Conservation (phyloP, 148 eudicot genomes). For the Arbutus unedo region DNA sequence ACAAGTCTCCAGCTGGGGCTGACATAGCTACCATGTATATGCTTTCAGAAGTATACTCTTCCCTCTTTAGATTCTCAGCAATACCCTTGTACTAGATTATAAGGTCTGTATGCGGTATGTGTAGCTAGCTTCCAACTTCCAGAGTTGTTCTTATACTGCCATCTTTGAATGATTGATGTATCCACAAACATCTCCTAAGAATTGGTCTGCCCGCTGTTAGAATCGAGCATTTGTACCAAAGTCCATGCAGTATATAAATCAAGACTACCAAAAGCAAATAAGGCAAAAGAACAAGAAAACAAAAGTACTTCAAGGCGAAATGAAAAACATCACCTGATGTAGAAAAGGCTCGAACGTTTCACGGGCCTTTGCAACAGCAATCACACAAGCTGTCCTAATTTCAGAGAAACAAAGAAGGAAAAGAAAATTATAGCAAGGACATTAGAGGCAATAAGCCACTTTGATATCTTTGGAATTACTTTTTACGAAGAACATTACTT, state of each 20-base stretch:
- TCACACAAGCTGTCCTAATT: slow-evolving; percentile 92
- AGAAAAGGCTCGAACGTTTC: slow-evolving; percentile 98
- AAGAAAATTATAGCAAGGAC: background rate
- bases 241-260: background rate
- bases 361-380: slow-evolving; percentile 98
- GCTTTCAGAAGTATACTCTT: background rate
- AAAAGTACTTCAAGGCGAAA: background rate
- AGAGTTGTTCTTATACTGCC: background rate
- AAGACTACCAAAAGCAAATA: background rate
- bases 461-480: slow-evolving; percentile 7
- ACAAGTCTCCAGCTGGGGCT: background rate
- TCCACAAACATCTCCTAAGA: slow-evolving; percentile 5
- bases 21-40: background rate
- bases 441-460: slow-evolving; percentile 1
- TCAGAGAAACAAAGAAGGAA: slow-evolving; percentile 12
- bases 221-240: slow-evolving; percentile 2
- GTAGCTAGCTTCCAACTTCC: background rate
- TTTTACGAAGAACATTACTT: slow-evolving; percentile 13
- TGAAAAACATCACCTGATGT: slow-evolving; percentile 62
- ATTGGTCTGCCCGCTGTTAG: background rate
- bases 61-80: background rate
- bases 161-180: background rate
- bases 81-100: background rate
- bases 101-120: background rate
- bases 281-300: slow-evolving; percentile 10